Percentiles rank a stretch among this genome's conserved stretches.
These are phyloP conservation scores for Ogataea trehalophila DNA, from an alignment of 805 yeast species.

Conservation along the genomic window DNA sequence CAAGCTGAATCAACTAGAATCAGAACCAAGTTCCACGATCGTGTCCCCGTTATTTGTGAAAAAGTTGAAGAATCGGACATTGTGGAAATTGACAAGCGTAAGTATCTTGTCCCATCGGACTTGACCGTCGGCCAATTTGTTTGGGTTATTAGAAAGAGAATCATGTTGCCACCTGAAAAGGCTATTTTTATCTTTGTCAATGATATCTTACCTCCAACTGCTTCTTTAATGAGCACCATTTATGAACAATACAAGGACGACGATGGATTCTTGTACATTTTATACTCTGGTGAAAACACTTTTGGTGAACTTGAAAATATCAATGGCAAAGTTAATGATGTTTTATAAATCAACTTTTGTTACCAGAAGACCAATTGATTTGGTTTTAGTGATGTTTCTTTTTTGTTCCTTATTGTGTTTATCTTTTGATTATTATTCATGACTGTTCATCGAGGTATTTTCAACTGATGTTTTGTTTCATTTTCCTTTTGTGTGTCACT, in stretches of 20 bases:
- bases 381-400: too few species aligned
- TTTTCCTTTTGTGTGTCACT: too few species aligned
- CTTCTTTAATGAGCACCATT: conserved; percentile 90
- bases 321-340: neutral
- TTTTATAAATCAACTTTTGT: neutral
- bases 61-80: conserved; percentile 95
- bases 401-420: too few species aligned
- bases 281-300: conserved; percentile 96
- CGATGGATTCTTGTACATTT: conserved; percentile 93
- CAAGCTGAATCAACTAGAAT: conserved; percentile 92
- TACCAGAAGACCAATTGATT: too few species aligned
- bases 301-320: conserved; percentile 55
- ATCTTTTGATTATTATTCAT: too few species aligned
- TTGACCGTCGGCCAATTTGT: conserved; percentile 97
- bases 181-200: conserved; percentile 97
- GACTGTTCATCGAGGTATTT: too few species aligned
- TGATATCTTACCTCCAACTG: conserved; percentile 96
- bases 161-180: conserved; percentile 93
- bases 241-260: conserved; percentile 97
- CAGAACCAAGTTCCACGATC: conserved; percentile 79
- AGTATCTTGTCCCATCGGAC: conserved; percentile 93
- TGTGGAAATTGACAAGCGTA: conserved; percentile 94
- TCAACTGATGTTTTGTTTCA: too few species aligned
- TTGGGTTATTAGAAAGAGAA: conserved; percentile 93
- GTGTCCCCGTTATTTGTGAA: conserved; percentile 97